Evolutionary conservation across 768 basidiomycete genomes (phyloP).

Genomic region (Mycena vulgaris): DNA sequence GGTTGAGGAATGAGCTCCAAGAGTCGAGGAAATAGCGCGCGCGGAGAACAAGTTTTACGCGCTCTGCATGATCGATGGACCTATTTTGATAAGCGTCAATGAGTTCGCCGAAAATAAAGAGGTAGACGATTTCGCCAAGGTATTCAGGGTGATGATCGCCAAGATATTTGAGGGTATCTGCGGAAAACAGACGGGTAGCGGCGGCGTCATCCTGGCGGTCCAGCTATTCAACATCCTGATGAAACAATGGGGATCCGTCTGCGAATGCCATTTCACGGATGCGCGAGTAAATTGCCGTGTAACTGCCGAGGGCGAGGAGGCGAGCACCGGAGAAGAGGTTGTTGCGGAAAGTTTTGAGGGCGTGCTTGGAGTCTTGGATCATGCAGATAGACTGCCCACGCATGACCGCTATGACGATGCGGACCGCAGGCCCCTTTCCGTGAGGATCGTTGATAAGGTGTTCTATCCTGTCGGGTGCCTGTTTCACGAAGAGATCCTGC

Average conservation of each 20-base stretch:
- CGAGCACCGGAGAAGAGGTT: conserved; percentile 51
- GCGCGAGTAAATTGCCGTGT: conserved; percentile 39
- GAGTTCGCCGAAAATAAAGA: conserved; percentile 59
- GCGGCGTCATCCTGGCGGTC: conserved; percentile 64
- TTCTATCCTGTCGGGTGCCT: background rate
- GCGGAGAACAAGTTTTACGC: conserved; percentile 49
- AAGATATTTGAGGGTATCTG: conserved; percentile 45
- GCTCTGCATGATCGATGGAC: conserved; percentile 41
- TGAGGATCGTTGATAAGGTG: background rate
- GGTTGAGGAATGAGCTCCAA: conserved; percentile 45
- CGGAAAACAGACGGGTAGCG: conserved; percentile 57
- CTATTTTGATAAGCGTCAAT: conserved; percentile 57
- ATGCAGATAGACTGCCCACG: background rate
- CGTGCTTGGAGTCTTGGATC: conserved; percentile 51
- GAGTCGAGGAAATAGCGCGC: conserved; percentile 48
- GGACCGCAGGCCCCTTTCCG: background rate
- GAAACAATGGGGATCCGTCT: conserved; percentile 40
- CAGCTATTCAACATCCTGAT: conserved; percentile 53
- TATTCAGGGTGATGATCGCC: conserved; percentile 44
- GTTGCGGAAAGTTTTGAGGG: conserved; percentile 50
- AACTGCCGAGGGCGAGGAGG: conserved; percentile 43
- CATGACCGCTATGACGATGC: background rate
- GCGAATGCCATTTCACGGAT: conserved; percentile 41
- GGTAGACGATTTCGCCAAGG: conserved; percentile 49
- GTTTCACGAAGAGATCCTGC: background rate